Conservation (phyloP, 345 rosid genomes). For the Arabidopsis arenosa region DNA sequence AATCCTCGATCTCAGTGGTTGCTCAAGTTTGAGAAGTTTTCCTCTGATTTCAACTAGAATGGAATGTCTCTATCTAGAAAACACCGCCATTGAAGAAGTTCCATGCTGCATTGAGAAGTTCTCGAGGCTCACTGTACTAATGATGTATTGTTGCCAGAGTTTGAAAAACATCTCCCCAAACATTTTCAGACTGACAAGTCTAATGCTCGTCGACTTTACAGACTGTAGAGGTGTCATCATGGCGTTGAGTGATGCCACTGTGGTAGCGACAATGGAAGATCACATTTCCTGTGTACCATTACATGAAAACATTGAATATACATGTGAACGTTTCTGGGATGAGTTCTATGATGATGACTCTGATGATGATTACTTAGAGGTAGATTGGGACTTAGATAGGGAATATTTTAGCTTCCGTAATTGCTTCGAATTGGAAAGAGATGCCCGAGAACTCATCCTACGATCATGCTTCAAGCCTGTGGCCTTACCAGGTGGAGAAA, state of each 20-base stretch:
- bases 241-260: too few species aligned
- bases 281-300: not conserved
- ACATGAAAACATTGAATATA: too few species aligned
- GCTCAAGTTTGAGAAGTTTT: constrained; percentile 10
- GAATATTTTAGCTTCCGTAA: not conserved
- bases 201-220: too few species aligned
- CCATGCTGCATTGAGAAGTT: constrained; percentile 8
- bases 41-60: constrained; percentile 14
- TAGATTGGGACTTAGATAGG: too few species aligned
- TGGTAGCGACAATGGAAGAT: too few species aligned
- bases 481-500: not conserved
- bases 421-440: not conserved
- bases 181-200: not conserved
- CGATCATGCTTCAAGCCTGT: not conserved
- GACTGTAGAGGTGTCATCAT: too few species aligned
- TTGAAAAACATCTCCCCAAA: constrained; percentile 33
- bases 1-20: not conserved
- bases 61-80: not conserved
- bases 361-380: too few species aligned
- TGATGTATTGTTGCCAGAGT: not conserved
- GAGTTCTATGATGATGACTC: not conserved
- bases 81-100: constrained; percentile 30
- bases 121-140: not conserved
- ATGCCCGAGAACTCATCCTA: not conserved
- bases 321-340: not conserved